These are phyloP conservation scores for Claviceps pusilla DNA, from an alignment of 2,329 filamentous ascomycete species.

Conservation along the genomic window DNA sequence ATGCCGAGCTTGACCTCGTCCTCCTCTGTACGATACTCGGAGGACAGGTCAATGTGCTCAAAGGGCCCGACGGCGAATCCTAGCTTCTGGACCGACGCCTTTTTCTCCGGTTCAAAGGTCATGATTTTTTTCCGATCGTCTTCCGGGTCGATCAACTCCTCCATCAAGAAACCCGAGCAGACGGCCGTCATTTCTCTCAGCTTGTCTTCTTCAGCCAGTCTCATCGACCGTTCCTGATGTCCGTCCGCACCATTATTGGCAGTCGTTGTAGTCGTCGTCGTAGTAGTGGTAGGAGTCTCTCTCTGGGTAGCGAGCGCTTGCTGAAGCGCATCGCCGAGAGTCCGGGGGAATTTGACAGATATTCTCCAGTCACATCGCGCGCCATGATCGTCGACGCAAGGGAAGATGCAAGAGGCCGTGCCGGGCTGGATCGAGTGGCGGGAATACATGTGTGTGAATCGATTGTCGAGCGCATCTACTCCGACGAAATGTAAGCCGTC, in stretches of 20 bases:
- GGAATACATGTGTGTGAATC: constrained; percentile 87
- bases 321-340: constrained; percentile 61
- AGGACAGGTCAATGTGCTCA: constrained; percentile 73
- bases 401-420: constrained; percentile 73
- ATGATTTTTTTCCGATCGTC: constrained; percentile 77
- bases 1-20: constrained; percentile 82
- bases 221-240: constrained; percentile 24
- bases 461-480: constrained; percentile 58
- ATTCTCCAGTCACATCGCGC: constrained; percentile 78
- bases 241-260: constrained; percentile 16
- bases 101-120: constrained; percentile 62
- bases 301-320: constrained; percentile 30
- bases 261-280: no score
- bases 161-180: constrained; percentile 76
- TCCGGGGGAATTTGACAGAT: constrained; percentile 71
- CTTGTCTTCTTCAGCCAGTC: constrained; percentile 63
- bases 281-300: constrained; percentile 10
- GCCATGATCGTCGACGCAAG: constrained; percentile 75
- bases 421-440: constrained; percentile 66
- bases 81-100: constrained; percentile 73
- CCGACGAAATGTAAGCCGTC: constrained; percentile 91
- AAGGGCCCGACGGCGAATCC: constrained; percentile 92
- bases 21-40: constrained; percentile 76
- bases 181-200: constrained; percentile 78
- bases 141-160: constrained; percentile 62